A percentile compares a stretch with the other conserved stretches of the same genome.
Conservation (phyloP, 768 basidiomycete genomes). For the Phaeotremella skinneri region DNA sequence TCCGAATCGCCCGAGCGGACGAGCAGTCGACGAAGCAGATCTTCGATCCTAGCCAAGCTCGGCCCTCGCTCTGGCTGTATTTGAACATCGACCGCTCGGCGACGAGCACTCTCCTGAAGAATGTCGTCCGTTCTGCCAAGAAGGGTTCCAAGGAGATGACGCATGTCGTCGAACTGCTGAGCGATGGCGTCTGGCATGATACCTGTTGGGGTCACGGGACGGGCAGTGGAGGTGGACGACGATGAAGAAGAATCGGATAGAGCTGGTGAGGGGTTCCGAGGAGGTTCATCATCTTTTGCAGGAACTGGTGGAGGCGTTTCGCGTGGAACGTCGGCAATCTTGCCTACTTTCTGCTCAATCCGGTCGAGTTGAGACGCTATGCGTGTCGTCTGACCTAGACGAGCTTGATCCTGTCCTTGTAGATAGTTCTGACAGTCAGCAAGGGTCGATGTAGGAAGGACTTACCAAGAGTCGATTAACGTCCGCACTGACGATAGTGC, state of each 20-base stretch:
- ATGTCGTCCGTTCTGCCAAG: constrained; percentile 63
- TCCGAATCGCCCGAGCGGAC: constrained; percentile 55
- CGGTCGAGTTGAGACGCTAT: constrained; percentile 67
- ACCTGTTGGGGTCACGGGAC: constrained; percentile 39
- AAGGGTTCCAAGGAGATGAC: constrained; percentile 61
- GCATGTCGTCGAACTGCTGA: constrained; percentile 52
- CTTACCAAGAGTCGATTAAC: constrained; percentile 54
- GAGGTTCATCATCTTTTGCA: constrained; percentile 50
- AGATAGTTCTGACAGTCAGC: constrained; percentile 53
- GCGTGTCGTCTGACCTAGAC: constrained; percentile 65
- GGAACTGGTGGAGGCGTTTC: constrained; percentile 42
- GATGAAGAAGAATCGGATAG: constrained; percentile 54
- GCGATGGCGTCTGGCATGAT: constrained; percentile 31
- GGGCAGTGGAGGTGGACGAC: constrained; percentile 52
- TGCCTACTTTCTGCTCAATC: constrained; percentile 67
- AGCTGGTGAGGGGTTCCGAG: constrained; percentile 55
- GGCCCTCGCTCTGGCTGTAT: constrained; percentile 21
- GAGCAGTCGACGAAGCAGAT: constrained; percentile 59
- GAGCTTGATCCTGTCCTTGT: constrained; percentile 64
- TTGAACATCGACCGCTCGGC: constrained; percentile 27
- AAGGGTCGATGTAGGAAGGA: background rate
- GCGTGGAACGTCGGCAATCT: constrained; percentile 58
- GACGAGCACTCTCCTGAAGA: constrained; percentile 57
- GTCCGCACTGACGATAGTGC: constrained; percentile 54
- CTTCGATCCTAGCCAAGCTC: constrained; percentile 37